Conservation (phyloP, 768 basidiomycete genomes). For the Boletus reticulatus region DNA sequence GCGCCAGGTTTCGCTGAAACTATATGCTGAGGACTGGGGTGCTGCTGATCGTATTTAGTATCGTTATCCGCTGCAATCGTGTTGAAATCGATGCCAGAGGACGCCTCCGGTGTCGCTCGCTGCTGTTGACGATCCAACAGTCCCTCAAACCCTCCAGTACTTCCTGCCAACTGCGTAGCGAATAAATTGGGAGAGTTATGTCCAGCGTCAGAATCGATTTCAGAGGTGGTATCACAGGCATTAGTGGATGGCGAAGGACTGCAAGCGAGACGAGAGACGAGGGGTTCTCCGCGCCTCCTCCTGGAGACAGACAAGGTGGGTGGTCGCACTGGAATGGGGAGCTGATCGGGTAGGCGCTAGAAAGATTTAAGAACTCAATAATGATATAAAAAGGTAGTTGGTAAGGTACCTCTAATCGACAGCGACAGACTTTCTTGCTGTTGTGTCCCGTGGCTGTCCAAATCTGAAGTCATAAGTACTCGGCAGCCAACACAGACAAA, state of each 20-base stretch:
- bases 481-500: neutral
- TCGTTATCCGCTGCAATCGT: neutral
- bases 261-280: neutral
- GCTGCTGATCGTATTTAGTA: no score
- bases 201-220: neutral
- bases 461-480: conserved; percentile 6
- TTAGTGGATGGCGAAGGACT: neutral
- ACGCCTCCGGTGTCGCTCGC: neutral
- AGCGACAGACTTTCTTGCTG: conserved; percentile 23
- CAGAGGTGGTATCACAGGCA: neutral
- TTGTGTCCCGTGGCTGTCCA: conserved; percentile 20
- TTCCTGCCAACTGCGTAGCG: neutral
- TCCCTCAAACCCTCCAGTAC: no score
- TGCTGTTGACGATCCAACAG: neutral
- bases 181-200: neutral
- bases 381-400: neutral
- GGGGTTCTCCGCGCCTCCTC: neutral
- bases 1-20: neutral
- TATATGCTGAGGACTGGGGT: neutral
- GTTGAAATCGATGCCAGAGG: neutral
- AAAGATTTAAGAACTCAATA: neutral
- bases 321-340: conserved; percentile 16
- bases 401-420: conserved; percentile 21
- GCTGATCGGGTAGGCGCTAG: conserved; percentile 28
- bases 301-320: neutral